Evolutionary conservation across 169 alveolate species (phyloP), one percentile per base, ranked within the genome.

Genomic region (Plasmodium vinckei): DNA sequence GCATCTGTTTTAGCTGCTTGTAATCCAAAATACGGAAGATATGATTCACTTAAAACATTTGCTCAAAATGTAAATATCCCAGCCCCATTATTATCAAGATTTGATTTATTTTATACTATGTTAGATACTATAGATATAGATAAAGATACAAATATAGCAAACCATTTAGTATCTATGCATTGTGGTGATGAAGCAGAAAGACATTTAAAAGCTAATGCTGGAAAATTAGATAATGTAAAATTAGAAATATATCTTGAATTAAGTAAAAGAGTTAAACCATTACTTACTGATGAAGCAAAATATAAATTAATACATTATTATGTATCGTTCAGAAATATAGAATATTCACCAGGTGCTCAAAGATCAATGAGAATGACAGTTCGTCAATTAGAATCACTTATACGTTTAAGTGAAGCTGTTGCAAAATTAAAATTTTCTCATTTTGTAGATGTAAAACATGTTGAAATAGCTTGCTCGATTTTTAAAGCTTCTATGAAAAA

Each of bases 1-100:
- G 98, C 99, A 10, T 96, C 99, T 33, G 98, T 98, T n/a, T 94
- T 98, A 79, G 99, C 99, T 12, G 99, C 99, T 27, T 99, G 99
- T 10, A 98, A 98, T 93, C 99, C 99, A 19, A 92, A 96, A 15
- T 95, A 95, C 88, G 99, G 99, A 46, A 94, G 99, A 87, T 97
- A 97, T 89, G 99, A 97, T 91, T 94, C 97, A 12, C 88, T 98
- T 46, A 96, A 96, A 86, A 93, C 97, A 33, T 90, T 97, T 39
- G 96, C 97, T 33, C 96, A 94, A 56, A 98, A 98, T 87, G 98
- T 97, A 15, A 97, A 97, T 93, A 96, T 98, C 27, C 96, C 99
- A 21, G 97, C 99, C n/a, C 99, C 99, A 13, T 96, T 98, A 72
- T 96, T 98, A 94, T 97, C 99, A 7, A 93, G 99, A 73, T 98